phyloP scores from a whole-genome alignment of 257 asterid genomes.

The Solanum dulcamara region DNA sequence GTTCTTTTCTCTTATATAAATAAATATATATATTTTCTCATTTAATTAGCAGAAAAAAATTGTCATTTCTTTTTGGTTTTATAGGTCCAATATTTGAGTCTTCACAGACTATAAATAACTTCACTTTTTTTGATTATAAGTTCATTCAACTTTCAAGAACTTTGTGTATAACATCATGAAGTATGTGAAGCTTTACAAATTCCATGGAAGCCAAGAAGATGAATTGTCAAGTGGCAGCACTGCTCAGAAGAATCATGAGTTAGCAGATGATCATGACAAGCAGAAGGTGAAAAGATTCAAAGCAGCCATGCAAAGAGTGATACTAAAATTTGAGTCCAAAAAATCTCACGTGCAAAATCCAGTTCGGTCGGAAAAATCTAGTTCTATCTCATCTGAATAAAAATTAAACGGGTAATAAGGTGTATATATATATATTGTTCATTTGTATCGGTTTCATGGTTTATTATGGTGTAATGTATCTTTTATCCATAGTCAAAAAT shows the following conservation, averaged over 20 bases:
- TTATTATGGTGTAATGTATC: neutral
- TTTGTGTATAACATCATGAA: slow-evolving; percentile 15
- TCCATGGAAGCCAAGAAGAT: slow-evolving; percentile 19
- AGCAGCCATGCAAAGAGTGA: slow-evolving; percentile 29
- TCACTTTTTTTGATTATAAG: neutral
- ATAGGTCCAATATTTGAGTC: neutral
- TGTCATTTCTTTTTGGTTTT: slow-evolving; percentile 11
- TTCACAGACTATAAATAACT: neutral
- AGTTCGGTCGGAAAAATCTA: neutral
- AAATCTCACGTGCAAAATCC: neutral
- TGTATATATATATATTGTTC: neutral
- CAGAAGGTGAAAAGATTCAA: slow-evolving; percentile 24
- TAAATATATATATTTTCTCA: too few species aligned
- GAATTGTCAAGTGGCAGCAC: neutral
- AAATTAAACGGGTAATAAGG: neutral
- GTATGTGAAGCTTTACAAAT: slow-evolving; percentile 33
- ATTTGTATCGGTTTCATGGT: neutral
- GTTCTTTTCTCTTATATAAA: neutral
- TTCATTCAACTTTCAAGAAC: neutral
- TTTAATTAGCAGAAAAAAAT: neutral
- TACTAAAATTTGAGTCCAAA: slow-evolving; percentile 3
- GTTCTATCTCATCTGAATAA: neutral
- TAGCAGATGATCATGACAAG: neutral
- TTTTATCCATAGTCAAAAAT: neutral
- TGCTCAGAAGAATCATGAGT: neutral